Percentiles rank a stretch among this genome's conserved stretches.
These are phyloP conservation scores for Penicillium simplicissimum DNA, from an alignment of 495 filamentous ascomycete species.

Conservation along the genomic window DNA sequence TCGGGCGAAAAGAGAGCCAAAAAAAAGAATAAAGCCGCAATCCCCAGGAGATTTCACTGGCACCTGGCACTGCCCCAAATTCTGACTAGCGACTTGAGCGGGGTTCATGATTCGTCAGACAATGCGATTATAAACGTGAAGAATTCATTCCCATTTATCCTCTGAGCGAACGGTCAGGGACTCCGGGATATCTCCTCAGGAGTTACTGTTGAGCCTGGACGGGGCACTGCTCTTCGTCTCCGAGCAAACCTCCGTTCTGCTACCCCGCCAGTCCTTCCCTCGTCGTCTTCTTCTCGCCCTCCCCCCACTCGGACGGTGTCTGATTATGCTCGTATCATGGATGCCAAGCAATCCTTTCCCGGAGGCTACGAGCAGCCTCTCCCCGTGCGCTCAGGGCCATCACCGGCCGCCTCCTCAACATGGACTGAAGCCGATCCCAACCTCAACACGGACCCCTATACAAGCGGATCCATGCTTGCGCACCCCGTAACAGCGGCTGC, in stretches of 20 bases:
- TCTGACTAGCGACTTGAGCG: slow-evolving; percentile 20
- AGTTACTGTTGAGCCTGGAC: neutral
- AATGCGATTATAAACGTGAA: slow-evolving; percentile 18
- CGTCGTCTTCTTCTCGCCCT: slow-evolving; percentile 16
- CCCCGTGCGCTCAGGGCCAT: slow-evolving; percentile 30
- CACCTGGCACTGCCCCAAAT: slow-evolving; percentile 12
- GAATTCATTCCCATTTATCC: slow-evolving; percentile 5
- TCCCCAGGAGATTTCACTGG: neutral
- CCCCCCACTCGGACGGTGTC: slow-evolving; percentile 9
- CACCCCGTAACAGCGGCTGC: neutral
- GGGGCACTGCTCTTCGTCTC: neutral
- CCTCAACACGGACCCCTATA: slow-evolving; percentile 18
- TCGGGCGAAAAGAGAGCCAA: neutral
- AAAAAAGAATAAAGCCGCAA: neutral
- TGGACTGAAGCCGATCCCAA: slow-evolving; percentile 19
- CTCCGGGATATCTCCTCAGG: neutral
- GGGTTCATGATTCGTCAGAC: slow-evolving; percentile 13
- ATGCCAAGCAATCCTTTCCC: slow-evolving; percentile 32
- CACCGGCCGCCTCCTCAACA: slow-evolving; percentile 14
- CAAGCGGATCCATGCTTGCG: neutral
- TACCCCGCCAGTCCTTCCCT: slow-evolving; percentile 19
- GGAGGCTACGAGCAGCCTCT: slow-evolving; percentile 28
- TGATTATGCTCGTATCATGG: slow-evolving; percentile 33
- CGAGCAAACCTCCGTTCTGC: neutral
- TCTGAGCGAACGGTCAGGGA: neutral